phyloP scores from a whole-genome alignment of 495 filamentous ascomycete genomes.

The Daldinia concentrica region DNA sequence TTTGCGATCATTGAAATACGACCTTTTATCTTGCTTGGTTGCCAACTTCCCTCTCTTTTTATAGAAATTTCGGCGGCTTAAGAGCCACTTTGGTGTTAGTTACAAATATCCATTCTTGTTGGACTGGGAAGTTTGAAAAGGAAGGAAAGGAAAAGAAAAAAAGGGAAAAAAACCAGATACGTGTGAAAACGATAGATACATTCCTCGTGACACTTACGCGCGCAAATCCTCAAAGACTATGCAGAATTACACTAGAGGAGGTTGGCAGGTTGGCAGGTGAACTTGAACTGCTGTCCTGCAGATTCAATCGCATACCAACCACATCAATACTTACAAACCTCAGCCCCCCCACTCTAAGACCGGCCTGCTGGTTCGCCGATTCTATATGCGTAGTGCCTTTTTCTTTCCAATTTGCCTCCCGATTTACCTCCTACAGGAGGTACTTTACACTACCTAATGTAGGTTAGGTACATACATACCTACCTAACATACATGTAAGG shows the following conservation, averaged over 20 bases:
- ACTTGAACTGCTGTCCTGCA: conserved; percentile 11
- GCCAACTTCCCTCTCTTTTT: background rate
- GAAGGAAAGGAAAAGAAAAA: background rate
- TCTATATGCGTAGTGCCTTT: conserved; percentile 32
- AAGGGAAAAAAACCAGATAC: too few species aligned
- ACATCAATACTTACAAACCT: background rate
- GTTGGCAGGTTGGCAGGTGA: conserved; percentile 44
- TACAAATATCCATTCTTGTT: background rate
- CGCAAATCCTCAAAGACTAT: conserved; percentile 7
- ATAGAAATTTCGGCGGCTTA: background rate
- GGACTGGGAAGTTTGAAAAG: background rate
- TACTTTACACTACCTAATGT: too few species aligned
- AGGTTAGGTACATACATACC: too few species aligned
- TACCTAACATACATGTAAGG: too few species aligned
- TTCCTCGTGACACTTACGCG: conserved; percentile 25
- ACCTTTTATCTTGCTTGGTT: conserved; percentile 8
- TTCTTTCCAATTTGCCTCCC: background rate
- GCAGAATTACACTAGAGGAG: conserved; percentile 15
- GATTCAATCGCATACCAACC: conserved; percentile 1
- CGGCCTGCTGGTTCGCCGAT: conserved; percentile 23
- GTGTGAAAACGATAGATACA: conserved; percentile 14
- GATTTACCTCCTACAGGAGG: background rate
- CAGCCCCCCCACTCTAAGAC: background rate
- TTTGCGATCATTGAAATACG: conserved; percentile 16
- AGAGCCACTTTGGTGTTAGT: background rate